A percentile compares a stretch with the other conserved stretches of the same genome.
Evolutionary conservation across 2,329 filamentous ascomycete genomes (phyloP).

Genomic region (Claviceps sp.): DNA sequence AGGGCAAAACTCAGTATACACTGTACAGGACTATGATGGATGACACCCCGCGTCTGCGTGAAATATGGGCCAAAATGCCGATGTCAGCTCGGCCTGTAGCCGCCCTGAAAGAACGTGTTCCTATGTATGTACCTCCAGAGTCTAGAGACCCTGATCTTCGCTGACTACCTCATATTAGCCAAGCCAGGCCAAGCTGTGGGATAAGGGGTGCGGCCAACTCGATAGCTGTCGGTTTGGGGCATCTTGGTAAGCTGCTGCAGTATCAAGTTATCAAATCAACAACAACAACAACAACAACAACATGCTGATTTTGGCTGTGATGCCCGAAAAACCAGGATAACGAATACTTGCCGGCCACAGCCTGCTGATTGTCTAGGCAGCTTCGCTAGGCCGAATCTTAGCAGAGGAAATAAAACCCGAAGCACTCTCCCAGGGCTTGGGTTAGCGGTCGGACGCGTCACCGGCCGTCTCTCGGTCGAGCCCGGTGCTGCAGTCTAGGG

Average conservation of each 20-base stretch:
- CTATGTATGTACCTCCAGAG: not conserved
- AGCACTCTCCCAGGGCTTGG: not conserved
- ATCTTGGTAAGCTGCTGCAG: not conserved
- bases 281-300: not conserved
- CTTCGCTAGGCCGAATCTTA: not conserved
- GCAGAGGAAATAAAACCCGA: not conserved
- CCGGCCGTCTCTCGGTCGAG: not conserved
- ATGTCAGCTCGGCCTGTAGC: not conserved
- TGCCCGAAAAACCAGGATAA: not conserved
- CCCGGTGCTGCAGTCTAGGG: not conserved
- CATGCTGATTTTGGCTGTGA: not conserved
- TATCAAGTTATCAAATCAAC: not conserved
- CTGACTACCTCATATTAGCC: not conserved
- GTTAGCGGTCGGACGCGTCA: not conserved
- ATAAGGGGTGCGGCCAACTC: not conserved
- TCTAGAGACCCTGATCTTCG: not conserved
- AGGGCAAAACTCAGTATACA: not conserved
- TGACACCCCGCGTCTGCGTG: not conserved
- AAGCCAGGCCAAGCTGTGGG: not conserved
- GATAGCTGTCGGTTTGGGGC: not conserved
- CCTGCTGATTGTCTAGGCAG: no score
- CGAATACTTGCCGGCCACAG: not conserved
- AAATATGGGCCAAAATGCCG: not conserved
- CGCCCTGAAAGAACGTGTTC: not conserved
- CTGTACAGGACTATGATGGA: not conserved